Percentiles rank a stretch among this genome's conserved stretches.
Evolutionary conservation across 352 stramenopile genomes (phyloP).

Genomic region (Phytophthora boehmeriae): DNA sequence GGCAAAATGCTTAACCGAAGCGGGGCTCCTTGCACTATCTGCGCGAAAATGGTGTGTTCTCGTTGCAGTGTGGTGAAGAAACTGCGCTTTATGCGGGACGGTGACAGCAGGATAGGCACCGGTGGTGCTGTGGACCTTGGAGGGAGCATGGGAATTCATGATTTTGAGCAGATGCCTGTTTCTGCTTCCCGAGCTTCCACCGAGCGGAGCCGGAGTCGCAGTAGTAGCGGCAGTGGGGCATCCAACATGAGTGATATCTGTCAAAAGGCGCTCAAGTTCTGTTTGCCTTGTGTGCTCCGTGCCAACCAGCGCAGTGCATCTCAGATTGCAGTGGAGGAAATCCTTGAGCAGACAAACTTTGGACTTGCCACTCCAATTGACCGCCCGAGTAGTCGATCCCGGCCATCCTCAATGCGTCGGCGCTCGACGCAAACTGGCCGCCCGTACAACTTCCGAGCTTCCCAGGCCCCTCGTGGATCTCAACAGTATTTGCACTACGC

Average conservation of each 20-base stretch:
- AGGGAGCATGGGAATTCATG: conserved; percentile 30
- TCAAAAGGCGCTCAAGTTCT: conserved; percentile 58
- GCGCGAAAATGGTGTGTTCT: conserved; percentile 43
- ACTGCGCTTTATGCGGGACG: conserved; percentile 39
- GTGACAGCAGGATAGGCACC: conserved; percentile 14
- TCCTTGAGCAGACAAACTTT: conserved; percentile 34
- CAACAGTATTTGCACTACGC: conserved; percentile 28
- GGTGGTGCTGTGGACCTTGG: conserved; percentile 19
- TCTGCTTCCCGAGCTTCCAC: conserved; percentile 27
- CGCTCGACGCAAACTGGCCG: conserved; percentile 33
- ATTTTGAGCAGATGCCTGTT: conserved; percentile 31
- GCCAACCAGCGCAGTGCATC: conserved; percentile 46
- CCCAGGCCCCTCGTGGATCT: conserved; percentile 16
- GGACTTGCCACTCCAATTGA: conserved; percentile 24
- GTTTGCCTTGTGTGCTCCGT: conserved; percentile 47
- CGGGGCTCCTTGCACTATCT: conserved; percentile 37
- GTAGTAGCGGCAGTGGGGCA: conserved; percentile 24
- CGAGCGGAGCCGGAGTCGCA: conserved; percentile 31
- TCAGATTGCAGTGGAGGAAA: conserved; percentile 50
- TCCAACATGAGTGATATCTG: conserved; percentile 39
- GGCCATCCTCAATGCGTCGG: conserved; percentile 27
- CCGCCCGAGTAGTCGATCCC: conserved; percentile 18
- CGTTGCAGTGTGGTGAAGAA: conserved; percentile 61
- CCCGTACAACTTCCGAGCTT: conserved; percentile 16
- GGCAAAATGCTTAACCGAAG: conserved; percentile 40